Base-by-base conservation (phyloP, 768 basidiomycete genomes). In the Antrodiella citrinella region DNA sequence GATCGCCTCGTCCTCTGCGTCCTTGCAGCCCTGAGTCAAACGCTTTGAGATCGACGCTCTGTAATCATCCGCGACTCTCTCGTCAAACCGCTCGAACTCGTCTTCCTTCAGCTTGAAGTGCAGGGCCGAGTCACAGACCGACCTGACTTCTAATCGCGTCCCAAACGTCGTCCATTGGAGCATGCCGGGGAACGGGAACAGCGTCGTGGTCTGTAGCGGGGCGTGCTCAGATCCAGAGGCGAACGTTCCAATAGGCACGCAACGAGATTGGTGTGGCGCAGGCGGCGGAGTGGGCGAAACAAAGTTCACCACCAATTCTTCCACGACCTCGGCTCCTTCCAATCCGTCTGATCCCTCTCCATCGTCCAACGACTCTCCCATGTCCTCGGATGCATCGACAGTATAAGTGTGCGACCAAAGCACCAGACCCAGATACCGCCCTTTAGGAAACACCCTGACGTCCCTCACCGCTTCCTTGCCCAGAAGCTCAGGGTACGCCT, bases 101-200 rank as follows among this genome's bases (percentile, higher is more conserved):
- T 60, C 59, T 20, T 62, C 54, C 11, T 46, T 41, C 41, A 65
- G 51, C 15, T 51, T 48, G 48, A 65, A 65, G 3, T 26, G 13
- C 13, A 65, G 54, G 22, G 54, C 38, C 0, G 63, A 62, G 13
- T 54, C 49, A 45, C 62, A 52, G 9, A 56, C 25, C 25, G 18
- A 45, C 15, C 42, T 19, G 12, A 63, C 51, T 11, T 47, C 41
- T 20, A 64, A 49, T 3, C 57, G 60, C 12, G 57, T 53, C 10
- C 64, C 63, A 24, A 55, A 54, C 23, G 60, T 55, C 26, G 61
- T 63, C 62, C 58, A 65, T 30, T 59, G 60, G 23, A 50, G 22
- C 24, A 38, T 23, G 51, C 58, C 56, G 7, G 43, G 42, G 47
- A 43, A 56, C 19, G 65, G 65, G 52, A 64, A 62, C 30, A 62